phyloP scores from a whole-genome alignment of 2,329 filamentous ascomycete species.

The Setomelanomma holmii region DNA sequence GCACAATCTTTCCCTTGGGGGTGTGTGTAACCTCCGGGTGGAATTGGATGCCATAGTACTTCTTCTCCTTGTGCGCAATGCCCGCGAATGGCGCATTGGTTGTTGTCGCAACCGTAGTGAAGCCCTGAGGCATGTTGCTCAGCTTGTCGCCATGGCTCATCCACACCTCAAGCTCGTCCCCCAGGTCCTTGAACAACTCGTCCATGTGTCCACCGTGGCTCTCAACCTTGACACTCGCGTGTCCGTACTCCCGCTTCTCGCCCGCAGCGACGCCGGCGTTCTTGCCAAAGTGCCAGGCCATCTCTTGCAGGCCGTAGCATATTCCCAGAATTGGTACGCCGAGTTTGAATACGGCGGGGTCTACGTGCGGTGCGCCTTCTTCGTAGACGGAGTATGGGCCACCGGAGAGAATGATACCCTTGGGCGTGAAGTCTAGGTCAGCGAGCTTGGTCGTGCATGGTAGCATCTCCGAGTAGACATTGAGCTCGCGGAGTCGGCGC shows the following conservation, averaged over 20 bases:
- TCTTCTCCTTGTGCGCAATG: slow-evolving; percentile 74
- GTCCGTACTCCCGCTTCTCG: slow-evolving; percentile 73
- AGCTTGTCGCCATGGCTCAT: slow-evolving; percentile 95
- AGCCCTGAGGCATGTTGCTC: slow-evolving; percentile 72
- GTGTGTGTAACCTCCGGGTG: slow-evolving; percentile 86
- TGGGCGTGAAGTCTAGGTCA: slow-evolving; percentile 79
- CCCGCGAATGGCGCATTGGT: slow-evolving; percentile 79
- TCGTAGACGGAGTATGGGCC: slow-evolving; percentile 84
- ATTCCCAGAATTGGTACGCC: slow-evolving; percentile 68
- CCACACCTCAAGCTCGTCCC: slow-evolving; percentile 74
- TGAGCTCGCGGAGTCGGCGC: slow-evolving; percentile 76
- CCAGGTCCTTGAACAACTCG: slow-evolving; percentile 78
- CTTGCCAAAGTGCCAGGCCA: slow-evolving; percentile 72
- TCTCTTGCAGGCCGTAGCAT: slow-evolving; percentile 73
- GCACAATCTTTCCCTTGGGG: slow-evolving; percentile 70
- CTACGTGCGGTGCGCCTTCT: slow-evolving; percentile 76
- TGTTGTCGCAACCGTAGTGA: slow-evolving; percentile 76
- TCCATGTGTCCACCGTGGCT: slow-evolving; percentile 69
- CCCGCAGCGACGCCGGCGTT: slow-evolving; percentile 69
- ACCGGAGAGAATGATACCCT: slow-evolving; percentile 81
- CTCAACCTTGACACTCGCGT: slow-evolving; percentile 70
- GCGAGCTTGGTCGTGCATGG: slow-evolving; percentile 83
- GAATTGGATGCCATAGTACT: slow-evolving; percentile 85
- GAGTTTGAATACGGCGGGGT: slow-evolving; percentile 81
- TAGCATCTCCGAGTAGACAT: slow-evolving; percentile 87